phyloP scores from a whole-genome alignment of 176 grass and related monocot genomes.

The Olyra latifolia region DNA sequence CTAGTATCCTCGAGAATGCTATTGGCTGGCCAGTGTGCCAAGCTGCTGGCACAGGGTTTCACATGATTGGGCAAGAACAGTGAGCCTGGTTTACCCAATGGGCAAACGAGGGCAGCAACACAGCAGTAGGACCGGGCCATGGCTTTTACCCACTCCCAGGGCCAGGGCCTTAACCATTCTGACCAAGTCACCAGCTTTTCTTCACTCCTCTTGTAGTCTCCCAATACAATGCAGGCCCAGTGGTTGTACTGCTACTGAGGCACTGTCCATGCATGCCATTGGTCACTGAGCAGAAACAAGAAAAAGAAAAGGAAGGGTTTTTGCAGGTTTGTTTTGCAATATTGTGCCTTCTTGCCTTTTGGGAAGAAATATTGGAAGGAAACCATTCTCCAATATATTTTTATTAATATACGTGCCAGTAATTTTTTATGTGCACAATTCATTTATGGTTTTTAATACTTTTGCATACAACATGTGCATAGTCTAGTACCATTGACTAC shows the following conservation, averaged over 20 bases:
- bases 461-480: background rate
- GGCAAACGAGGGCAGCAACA: slow-evolving; percentile 25
- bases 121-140: background rate
- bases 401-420: background rate
- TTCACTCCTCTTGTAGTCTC: slow-evolving; percentile 31
- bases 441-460: background rate
- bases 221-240: slow-evolving; percentile 33
- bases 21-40: slow-evolving; percentile 24
- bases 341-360: background rate
- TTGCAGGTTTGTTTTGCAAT: background rate
- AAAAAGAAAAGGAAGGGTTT: background rate
- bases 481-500: background rate
- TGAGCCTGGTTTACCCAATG: slow-evolving; percentile 32
- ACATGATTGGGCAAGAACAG: slow-evolving; percentile 51
- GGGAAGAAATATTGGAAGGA: background rate
- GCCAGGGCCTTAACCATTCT: slow-evolving; percentile 19
- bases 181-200: slow-evolving; percentile 40
- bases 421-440: background rate
- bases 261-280: slow-evolving; percentile 21
- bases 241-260: background rate
- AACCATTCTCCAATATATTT: background rate
- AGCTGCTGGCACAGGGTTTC: slow-evolving; percentile 43
- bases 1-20: slow-evolving; percentile 58
- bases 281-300: background rate
- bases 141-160: slow-evolving; percentile 32